Conservation (phyloP, 495 filamentous ascomycete genomes). For the Parathielavia hyrcaniae region DNA sequence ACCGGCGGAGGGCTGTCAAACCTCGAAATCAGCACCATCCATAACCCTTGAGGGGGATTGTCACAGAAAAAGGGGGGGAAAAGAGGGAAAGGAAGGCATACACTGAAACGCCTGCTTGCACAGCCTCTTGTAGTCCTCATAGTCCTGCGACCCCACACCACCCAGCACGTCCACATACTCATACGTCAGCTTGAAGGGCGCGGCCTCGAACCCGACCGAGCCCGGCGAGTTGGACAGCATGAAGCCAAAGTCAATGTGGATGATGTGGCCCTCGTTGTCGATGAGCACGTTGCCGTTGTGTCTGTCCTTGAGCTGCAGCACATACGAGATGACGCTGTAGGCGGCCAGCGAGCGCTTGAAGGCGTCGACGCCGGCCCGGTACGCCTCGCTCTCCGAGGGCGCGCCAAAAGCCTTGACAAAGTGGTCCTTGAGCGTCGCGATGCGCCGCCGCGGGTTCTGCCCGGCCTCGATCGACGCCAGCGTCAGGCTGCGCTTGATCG, state of each 20-base stretch:
- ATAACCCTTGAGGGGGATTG: too few relatives aligned
- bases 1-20: slow-evolving; percentile 53
- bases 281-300: slow-evolving; percentile 77
- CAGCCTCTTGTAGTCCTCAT: slow-evolving; percentile 59
- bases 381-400: slow-evolving; percentile 53
- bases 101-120: slow-evolving; percentile 72
- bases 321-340: slow-evolving; percentile 69
- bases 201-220: slow-evolving; percentile 69
- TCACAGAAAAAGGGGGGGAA: too few relatives aligned
- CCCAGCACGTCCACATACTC: slow-evolving; percentile 73
- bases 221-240: slow-evolving; percentile 77
- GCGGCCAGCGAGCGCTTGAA: slow-evolving; percentile 66
- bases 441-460: slow-evolving; percentile 57
- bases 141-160: slow-evolving; percentile 55
- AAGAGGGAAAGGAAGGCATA: slow-evolving; percentile 24
- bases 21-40: slow-evolving; percentile 1
- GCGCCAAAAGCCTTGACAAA: slow-evolving; percentile 68
- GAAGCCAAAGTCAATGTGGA: slow-evolving; percentile 79
- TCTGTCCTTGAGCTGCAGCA: slow-evolving; percentile 72
- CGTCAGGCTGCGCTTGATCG: slow-evolving; percentile 67
- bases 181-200: slow-evolving; percentile 71
- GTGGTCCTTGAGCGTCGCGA: slow-evolving; percentile 69
- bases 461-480: slow-evolving; percentile 59
- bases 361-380: slow-evolving; percentile 58
- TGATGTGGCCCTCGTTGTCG: slow-evolving; percentile 71